Percentiles rank a stretch among this genome's conserved stretches.
These are phyloP conservation scores for Glycyrrhiza uralensis DNA, from an alignment of 306 rosid species.

Conservation along the genomic window DNA sequence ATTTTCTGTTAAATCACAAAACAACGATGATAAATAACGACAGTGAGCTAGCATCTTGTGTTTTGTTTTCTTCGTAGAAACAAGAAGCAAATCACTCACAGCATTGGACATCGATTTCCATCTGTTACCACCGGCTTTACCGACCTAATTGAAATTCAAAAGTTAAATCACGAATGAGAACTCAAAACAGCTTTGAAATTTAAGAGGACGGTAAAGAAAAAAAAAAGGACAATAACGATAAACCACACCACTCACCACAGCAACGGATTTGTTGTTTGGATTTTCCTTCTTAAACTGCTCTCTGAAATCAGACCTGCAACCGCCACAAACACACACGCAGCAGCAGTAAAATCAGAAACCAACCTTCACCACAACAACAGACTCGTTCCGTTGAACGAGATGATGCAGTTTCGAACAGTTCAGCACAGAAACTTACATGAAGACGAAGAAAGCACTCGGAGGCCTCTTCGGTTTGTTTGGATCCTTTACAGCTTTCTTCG, in stretches of 20 bases:
- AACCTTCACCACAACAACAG: not conserved
- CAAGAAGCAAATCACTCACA: constrained; percentile 38
- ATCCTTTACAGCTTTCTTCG: constrained; percentile 70
- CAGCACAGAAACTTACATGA: constrained; percentile 44
- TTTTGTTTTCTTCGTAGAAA: no score
- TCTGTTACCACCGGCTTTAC: constrained; percentile 70
- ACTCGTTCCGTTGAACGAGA: not conserved
- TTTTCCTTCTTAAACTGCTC: constrained; percentile 63
- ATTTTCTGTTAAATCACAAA: not conserved
- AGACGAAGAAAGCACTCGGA: constrained; percentile 89
- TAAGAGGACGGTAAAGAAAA: not conserved
- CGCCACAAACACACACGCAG: not conserved
- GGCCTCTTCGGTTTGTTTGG: constrained; percentile 96
- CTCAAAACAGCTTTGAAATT: not conserved
- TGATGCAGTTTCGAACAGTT: not conserved
- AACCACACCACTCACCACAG: constrained; percentile 47
- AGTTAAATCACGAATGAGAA: not conserved
- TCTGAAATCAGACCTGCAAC: constrained; percentile 70
- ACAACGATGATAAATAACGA: not conserved
- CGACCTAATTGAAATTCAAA: constrained; percentile 45
- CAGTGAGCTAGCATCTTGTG: not conserved
- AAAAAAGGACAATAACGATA: not conserved
- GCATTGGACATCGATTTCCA: constrained; percentile 74
- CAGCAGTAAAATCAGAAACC: not conserved
- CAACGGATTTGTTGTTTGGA: constrained; percentile 69